phyloP scores from a whole-genome alignment of 2,329 filamentous ascomycete genomes.

The Botrytis medusae region DNA sequence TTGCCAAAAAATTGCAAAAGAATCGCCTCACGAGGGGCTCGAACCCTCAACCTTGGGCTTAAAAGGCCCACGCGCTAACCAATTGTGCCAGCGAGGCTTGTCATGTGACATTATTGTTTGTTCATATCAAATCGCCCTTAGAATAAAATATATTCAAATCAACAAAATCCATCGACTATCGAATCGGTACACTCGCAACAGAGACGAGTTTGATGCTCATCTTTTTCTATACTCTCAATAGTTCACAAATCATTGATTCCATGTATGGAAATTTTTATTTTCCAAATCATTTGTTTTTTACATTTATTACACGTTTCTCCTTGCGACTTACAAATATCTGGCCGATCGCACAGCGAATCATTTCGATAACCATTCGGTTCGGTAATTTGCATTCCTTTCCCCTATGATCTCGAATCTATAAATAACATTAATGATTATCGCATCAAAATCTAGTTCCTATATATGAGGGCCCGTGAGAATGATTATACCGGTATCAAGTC shows the following conservation, averaged over 20 bases:
- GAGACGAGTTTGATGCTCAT: too few relatives aligned
- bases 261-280: too few relatives aligned
- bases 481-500: too few relatives aligned
- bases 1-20: not conserved
- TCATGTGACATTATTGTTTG: not conserved
- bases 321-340: not conserved
- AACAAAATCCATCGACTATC: accelerated
- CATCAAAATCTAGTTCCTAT: not conserved
- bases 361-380: not conserved
- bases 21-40: conserved; percentile 1
- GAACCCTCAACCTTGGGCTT: conserved; percentile 21
- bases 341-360: not conserved
- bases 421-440: not conserved
- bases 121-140: not conserved
- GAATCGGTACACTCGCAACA: too few relatives aligned
- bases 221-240: too few relatives aligned
- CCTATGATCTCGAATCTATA: not conserved
- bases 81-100: conserved; percentile 13
- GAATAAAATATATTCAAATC: not conserved
- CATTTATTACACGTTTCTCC: too few relatives aligned
- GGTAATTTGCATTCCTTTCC: not conserved
- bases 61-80: conserved; percentile 21
- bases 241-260: too few relatives aligned
- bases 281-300: too few relatives aligned
- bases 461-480: too few relatives aligned